These are phyloP conservation scores for Hamamelis virginiana DNA, from an alignment of 164 flowering plant species.

Conservation along the genomic window DNA sequence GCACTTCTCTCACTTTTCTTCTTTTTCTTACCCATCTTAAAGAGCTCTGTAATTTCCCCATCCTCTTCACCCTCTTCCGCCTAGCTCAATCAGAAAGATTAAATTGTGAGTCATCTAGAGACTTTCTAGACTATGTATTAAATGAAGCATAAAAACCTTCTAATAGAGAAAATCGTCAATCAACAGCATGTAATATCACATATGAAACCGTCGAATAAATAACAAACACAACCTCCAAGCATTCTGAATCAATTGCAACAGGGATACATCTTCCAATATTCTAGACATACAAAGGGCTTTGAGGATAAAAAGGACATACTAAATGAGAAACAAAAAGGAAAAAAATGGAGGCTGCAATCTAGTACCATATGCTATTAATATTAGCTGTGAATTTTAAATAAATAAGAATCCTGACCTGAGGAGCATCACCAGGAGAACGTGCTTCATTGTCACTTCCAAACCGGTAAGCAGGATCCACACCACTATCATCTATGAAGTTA, in stretches of 20 bases:
- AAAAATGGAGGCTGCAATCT: background rate
- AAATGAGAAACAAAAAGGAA: background rate
- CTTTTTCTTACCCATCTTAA: conserved; percentile 83
- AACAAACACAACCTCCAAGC: background rate
- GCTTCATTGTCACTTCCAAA: conserved; percentile 66
- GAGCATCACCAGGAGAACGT: conserved; percentile 60
- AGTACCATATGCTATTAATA: background rate
- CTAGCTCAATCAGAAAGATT: conserved; percentile 30
- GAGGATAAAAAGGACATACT: background rate
- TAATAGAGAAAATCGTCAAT: background rate
- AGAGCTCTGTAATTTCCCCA: conserved; percentile 71
- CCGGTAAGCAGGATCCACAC: conserved; percentile 76
- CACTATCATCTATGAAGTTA: conserved; percentile 90
- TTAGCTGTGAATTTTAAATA: background rate
- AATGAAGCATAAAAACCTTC: background rate
- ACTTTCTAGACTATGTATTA: background rate
- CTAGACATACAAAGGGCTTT: background rate
- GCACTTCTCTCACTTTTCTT: conserved; percentile 87
- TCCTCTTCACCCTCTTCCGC: conserved; percentile 89
- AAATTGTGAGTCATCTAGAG: background rate
- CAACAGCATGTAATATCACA: background rate
- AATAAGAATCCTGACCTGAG: conserved; percentile 54
- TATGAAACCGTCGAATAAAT: background rate
- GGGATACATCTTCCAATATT: background rate
- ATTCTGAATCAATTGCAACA: background rate